A percentile compares a stretch with the other conserved stretches of the same genome.
phyloP scores from a whole-genome alignment of 352 stramenopile genomes.

The Elongisporangium undulatum region DNA sequence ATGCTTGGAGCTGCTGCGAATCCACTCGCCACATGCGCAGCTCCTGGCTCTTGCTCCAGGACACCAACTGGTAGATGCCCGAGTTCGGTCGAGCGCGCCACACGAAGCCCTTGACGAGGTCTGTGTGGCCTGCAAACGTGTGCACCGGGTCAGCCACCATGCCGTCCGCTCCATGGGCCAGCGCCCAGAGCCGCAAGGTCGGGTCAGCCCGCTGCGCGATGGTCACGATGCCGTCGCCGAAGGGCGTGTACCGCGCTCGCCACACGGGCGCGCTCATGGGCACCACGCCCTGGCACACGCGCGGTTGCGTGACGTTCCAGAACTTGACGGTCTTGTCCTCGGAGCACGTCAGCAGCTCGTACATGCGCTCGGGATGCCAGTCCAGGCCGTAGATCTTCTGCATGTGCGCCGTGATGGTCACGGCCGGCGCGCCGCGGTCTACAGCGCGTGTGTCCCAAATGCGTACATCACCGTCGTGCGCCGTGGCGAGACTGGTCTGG shows the following conservation, averaged over 20 bases:
- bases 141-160: conserved; percentile 39
- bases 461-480: conserved; percentile 73
- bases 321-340: conserved; percentile 86
- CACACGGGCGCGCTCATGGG: conserved; percentile 60
- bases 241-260: conserved; percentile 71
- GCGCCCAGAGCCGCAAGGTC: conserved; percentile 58
- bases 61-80: conserved; percentile 62
- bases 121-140: conserved; percentile 54
- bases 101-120: conserved; percentile 61
- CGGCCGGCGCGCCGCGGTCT: conserved; percentile 40
- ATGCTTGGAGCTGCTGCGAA: conserved; percentile 51
- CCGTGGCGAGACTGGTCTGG: conserved; percentile 60
- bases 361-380: conserved; percentile 71
- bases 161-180: conserved; percentile 22
- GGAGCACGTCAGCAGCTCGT: conserved; percentile 83
- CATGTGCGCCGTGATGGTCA: conserved; percentile 74
- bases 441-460: conserved; percentile 71
- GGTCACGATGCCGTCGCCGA: conserved; percentile 79
- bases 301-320: conserved; percentile 67
- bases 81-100: conserved; percentile 46
- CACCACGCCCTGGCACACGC: conserved; percentile 56
- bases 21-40: conserved; percentile 72
- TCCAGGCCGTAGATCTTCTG: conserved; percentile 82
- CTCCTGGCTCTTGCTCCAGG: conserved; percentile 80
- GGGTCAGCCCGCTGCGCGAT: conserved; percentile 63